phyloP scores from a whole-genome alignment of 1,284 basidiomycete species.

The Cutaneotrichosporon spelunceum region DNA sequence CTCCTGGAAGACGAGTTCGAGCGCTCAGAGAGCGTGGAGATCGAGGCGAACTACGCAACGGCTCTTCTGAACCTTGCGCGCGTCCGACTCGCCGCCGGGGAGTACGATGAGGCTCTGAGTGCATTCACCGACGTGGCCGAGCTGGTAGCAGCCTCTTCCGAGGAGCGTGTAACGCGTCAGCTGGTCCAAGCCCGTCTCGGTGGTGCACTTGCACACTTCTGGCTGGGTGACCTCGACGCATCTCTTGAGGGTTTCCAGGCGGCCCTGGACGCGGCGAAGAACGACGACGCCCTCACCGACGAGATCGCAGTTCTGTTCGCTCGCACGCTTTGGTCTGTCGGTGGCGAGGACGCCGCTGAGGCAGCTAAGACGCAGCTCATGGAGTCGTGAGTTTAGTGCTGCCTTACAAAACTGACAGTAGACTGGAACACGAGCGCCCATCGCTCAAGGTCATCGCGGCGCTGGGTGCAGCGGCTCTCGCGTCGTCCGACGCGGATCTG shows the following conservation, averaged over 20 bases:
- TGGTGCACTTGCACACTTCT: slow-evolving; percentile 67
- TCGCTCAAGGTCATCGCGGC: slow-evolving; percentile 70
- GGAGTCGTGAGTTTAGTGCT: slow-evolving; percentile 63
- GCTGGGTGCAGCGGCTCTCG: slow-evolving; percentile 79
- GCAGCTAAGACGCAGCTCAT: slow-evolving; percentile 74
- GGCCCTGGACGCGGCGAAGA: slow-evolving; percentile 59
- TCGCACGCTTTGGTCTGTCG: slow-evolving; percentile 76
- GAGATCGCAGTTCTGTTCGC: slow-evolving; percentile 74
- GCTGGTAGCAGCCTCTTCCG: slow-evolving; percentile 55
- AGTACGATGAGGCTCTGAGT: slow-evolving; percentile 63
- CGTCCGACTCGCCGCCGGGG: slow-evolving; percentile 61
- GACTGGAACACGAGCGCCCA: slow-evolving; percentile 62
- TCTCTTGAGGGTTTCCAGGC: slow-evolving; percentile 66
- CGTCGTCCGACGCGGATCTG: slow-evolving; percentile 71
- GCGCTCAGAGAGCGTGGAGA: slow-evolving; percentile 68
- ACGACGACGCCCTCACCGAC: slow-evolving; percentile 58
- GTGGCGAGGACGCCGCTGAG: slow-evolving; percentile 69
- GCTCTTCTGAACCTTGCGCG: slow-evolving; percentile 81
- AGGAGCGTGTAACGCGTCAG: slow-evolving; percentile 15
- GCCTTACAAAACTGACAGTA: slow-evolving; percentile 22
- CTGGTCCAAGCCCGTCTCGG: slow-evolving; percentile 66
- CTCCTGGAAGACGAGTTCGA: slow-evolving; percentile 87
- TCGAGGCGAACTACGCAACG: slow-evolving; percentile 76
- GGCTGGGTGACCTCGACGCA: slow-evolving; percentile 61
- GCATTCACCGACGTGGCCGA: slow-evolving; percentile 71